Evolutionary conservation across 1,284 basidiomycete genomes (phyloP), one percentile per base, ranked within the genome.

Genomic region (Amylostereum areolatum): DNA sequence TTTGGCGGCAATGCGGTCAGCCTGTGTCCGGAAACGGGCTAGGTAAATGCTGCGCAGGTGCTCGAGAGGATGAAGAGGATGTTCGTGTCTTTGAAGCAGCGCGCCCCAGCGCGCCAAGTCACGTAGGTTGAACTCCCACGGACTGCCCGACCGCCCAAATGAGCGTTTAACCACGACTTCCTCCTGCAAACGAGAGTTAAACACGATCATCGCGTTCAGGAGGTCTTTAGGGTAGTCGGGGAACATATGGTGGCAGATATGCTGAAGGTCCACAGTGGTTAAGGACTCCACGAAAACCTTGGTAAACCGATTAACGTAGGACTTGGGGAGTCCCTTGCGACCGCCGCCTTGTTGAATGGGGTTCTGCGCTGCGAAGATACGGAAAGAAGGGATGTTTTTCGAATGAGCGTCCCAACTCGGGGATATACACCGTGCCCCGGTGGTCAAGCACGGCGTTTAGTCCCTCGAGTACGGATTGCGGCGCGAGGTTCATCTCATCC

Each of bases 61-160:
- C 45, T 83, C 76, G 18, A 72, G 67, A 0, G 91, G 86, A 56
- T 84, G 75, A n/a, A 63, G 58, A 24, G 63, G 68, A n/a, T 59
- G 54, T 4, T 59, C 59, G 7, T 67, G 52, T 4, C 65, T 55
- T 41, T 67, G 65, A 11, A 81, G 61, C 49, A 94, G 81, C 25
- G 81, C 69, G 0, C 83, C 87, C 96, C 97, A 99, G 45, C 97
- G 83, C 53, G 96, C 82, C 37, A 98, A 77, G 66, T 99, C 97
- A 35, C 97, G 89, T 47, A 99, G 74, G 63, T 99, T 99, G 74
- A 99, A 98, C 64, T 99, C 97, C 97, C 97, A 99, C 1, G 97
- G 97, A 46, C 83, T 79, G 7, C 97, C 97, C 53, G 89, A 83
- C 42, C 84, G 78, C 4, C 83, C 95, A 61, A 98, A 93, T 1